Evolutionary conservation across 2,329 filamentous ascomycete genomes (phyloP).

Genomic region (Aspergillus sp.): DNA sequence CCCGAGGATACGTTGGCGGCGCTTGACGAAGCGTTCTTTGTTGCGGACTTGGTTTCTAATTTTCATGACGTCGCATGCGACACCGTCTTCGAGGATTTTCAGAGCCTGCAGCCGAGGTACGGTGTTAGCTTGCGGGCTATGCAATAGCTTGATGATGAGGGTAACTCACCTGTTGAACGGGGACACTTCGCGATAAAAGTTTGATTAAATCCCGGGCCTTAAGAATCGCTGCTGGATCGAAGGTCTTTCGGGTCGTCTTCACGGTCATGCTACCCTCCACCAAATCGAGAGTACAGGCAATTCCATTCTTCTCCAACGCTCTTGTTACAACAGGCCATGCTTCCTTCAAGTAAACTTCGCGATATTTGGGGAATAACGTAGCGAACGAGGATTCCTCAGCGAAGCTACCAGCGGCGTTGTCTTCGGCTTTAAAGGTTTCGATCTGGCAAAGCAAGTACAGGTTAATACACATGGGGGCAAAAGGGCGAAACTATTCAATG

Average conservation of each 20-base stretch:
- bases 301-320: conserved; percentile 80
- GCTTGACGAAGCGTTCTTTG: conserved; percentile 94
- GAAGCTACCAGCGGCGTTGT: conserved; percentile 84
- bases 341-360: conserved; percentile 89
- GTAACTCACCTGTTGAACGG: conserved; percentile 67
- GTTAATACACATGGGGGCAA: conserved; percentile 1
- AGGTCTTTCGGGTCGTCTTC: conserved; percentile 89
- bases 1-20: conserved; percentile 87
- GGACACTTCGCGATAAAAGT: conserved; percentile 84
- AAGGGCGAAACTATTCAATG: not conserved
- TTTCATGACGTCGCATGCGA: conserved; percentile 95
- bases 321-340: conserved; percentile 90
- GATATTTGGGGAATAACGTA: conserved; percentile 88
- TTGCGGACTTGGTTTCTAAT: conserved; percentile 86
- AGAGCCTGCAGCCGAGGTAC: conserved; percentile 56
- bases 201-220: conserved; percentile 95
- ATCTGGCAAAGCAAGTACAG: conserved; percentile 48
- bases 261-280: conserved; percentile 97
- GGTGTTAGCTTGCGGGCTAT: not conserved
- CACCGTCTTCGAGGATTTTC: conserved; percentile 88
- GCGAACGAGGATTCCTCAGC: conserved; percentile 88
- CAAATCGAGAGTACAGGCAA: conserved; percentile 89
- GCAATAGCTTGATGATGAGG: not conserved
- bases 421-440: conserved; percentile 78
- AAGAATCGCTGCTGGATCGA: conserved; percentile 86